Conservation (phyloP, 352 stramenopile genomes). For the Phytophthora tubulina region DNA sequence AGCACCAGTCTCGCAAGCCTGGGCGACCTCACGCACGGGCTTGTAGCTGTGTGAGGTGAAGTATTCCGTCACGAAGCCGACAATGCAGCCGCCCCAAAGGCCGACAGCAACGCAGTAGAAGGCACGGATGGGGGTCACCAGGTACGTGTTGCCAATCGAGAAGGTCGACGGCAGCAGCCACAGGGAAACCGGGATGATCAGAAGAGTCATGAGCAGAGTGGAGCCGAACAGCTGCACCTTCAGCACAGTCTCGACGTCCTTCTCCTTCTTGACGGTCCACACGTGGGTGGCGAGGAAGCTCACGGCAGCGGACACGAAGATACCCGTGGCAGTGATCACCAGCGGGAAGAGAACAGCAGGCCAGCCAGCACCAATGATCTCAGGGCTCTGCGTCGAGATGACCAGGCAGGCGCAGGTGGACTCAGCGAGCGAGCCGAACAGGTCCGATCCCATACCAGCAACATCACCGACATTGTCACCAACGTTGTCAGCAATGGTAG, state of each 20-base stretch:
- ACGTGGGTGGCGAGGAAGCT: slow-evolving; percentile 99
- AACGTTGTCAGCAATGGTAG: slow-evolving; percentile 99
- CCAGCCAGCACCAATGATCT: slow-evolving; percentile 94
- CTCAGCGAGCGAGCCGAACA: slow-evolving; percentile 99
- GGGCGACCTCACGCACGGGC: slow-evolving; percentile 96
- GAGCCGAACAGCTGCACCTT: slow-evolving; percentile 99
- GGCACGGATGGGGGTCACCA: slow-evolving; percentile 87
- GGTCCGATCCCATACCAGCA: slow-evolving; percentile 99
- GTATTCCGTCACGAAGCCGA: slow-evolving; percentile 99
- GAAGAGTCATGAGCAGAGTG: slow-evolving; percentile 96
- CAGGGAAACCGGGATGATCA: slow-evolving; percentile 92
- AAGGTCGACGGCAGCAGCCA: slow-evolving; percentile 95
- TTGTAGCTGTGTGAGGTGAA: slow-evolving; percentile 98
- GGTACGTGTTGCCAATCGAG: slow-evolving; percentile 77
- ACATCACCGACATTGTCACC: slow-evolving; percentile 99
- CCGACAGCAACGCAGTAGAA: slow-evolving; percentile 96
- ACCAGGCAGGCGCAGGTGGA: slow-evolving; percentile 99
- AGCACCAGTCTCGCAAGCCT: slow-evolving; percentile 98
- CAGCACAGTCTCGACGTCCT: slow-evolving; percentile 96
- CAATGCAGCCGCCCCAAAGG: slow-evolving; percentile 97
- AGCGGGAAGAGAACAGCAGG: slow-evolving; percentile 97
- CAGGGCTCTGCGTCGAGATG: slow-evolving; percentile 93
- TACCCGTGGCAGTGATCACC: slow-evolving; percentile 96
- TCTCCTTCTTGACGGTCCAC: slow-evolving; percentile 94
- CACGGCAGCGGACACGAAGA: slow-evolving; percentile 96